Conservation (phyloP, 2,329 filamentous ascomycete genomes). For the Acarospora socialis region DNA sequence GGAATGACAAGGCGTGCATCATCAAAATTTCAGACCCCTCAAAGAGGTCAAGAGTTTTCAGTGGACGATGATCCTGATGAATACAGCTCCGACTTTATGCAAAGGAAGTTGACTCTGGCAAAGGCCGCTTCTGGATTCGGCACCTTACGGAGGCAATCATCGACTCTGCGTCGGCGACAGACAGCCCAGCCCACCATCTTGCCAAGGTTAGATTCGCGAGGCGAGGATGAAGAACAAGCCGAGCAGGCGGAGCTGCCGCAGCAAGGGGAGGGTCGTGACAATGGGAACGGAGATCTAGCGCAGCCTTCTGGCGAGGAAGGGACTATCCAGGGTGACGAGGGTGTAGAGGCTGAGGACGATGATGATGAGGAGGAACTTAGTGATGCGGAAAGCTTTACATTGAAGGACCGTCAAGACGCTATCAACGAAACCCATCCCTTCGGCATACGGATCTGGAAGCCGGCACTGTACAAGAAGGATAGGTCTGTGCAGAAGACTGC, state of each 20-base stretch:
- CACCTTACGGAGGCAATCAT: constrained; percentile 34
- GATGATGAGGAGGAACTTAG: constrained; percentile 62
- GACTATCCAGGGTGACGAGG: constrained; percentile 27
- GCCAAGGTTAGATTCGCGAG: constrained; percentile 34
- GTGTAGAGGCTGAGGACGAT: constrained; percentile 40
- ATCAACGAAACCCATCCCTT: constrained; percentile 99
- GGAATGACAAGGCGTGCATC: constrained; percentile 58
- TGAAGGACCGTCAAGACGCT: constrained; percentile 90
- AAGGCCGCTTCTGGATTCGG: constrained; percentile 23
- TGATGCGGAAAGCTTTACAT: constrained; percentile 92
- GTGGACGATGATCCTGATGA: constrained; percentile 78
- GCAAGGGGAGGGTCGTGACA: constrained; percentile 18
- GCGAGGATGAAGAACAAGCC: constrained; percentile 29
- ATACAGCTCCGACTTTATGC: constrained; percentile 45
- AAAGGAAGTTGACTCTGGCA: constrained; percentile 28
- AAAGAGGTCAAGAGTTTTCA: constrained; percentile 76
- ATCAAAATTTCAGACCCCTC: constrained; percentile 54
- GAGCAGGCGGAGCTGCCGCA: constrained; percentile 11
- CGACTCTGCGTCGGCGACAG: constrained; percentile 36
- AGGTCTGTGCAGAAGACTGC: constrained; percentile 92
- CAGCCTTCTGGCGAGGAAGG: constrained; percentile 20
- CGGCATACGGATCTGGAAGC: constrained; percentile 97
- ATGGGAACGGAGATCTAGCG: too few relatives aligned
- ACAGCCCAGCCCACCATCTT: constrained; percentile 32
- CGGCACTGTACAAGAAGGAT: constrained; percentile 92